Evolutionary conservation across 2,329 filamentous ascomycete genomes (phyloP).

Genomic region (Ploettnerulaceae sp.): DNA sequence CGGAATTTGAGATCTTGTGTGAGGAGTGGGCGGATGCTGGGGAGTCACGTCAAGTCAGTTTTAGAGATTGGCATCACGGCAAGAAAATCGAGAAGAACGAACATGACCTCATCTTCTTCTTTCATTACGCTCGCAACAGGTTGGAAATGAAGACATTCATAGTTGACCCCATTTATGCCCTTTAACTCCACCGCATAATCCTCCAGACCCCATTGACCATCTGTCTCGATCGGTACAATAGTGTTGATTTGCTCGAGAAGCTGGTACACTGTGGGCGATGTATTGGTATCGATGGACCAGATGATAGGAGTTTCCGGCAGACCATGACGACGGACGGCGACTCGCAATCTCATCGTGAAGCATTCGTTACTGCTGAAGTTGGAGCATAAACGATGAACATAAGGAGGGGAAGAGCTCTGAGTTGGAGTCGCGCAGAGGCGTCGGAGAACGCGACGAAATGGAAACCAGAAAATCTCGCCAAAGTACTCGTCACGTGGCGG

Average conservation of each 20-base stretch:
- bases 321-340: conserved; percentile 67
- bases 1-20: conserved; percentile 69
- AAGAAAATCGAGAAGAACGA: conserved; percentile 37
- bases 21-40: conserved; percentile 72
- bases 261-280: conserved; percentile 61
- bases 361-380: background rate
- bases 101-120: conserved; percentile 81
- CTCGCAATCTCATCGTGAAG: conserved; percentile 60
- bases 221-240: conserved; percentile 73
- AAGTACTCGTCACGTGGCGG: no score
- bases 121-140: conserved; percentile 64
- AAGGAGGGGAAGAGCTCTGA: background rate
- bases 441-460: background rate
- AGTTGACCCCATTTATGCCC: conserved; percentile 52
- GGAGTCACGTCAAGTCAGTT: conserved; percentile 7
- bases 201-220: conserved; percentile 73
- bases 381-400: conserved; percentile 1
- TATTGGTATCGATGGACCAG: conserved; percentile 57
- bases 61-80: background rate
- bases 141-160: conserved; percentile 86
- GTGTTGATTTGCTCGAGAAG: conserved; percentile 76
- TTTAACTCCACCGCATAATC: conserved; percentile 80
- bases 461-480: no score
- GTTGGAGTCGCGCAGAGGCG: no score
- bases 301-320: conserved; percentile 68